Evolutionary conservation across 768 basidiomycete genomes (phyloP), one percentile per base, ranked within the genome.

Genomic region (Xerocomus brunneocitrinus): DNA sequence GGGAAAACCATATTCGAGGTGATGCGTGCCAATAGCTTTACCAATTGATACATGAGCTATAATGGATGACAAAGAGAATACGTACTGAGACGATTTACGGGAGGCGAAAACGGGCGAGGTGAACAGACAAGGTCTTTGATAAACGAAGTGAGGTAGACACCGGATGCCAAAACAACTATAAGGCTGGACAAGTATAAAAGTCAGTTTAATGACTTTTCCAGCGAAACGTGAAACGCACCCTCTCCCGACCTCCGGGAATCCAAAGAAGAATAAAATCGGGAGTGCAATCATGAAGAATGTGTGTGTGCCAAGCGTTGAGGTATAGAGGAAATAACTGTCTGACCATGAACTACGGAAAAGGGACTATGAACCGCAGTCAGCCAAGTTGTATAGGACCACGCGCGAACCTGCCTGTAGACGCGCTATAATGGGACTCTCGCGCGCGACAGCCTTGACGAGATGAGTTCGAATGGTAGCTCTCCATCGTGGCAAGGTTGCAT

Each of bases 231-330:
- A 6, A 3, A 75, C 85, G 58, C 64, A 92, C 91, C 85, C 91
- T 62, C 83, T 70, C 12, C 87, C 92, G 39, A 85, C 72, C 39
- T 84, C 79, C 3, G 73, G 74, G 58, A 83, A 79, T 0, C 95
- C 95, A 64, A 95, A 97, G 76, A 94, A 98, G 63, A 88, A 95
- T 56, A 91, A 77, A 0, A 84, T 74, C 0, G 95, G 95, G 6
- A 99, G 74, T 55, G 89, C 79, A 31, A 83, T 81, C 87, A 95
- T 91, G 78, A 98, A 98, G 73, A 94, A 98, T 0, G 89, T 92
- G 62, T 93, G 92, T 0, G 90, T 91, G 0, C 82, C 92, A 9
- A 91, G 74, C 0, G 85, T 78, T 0, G 89, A 91, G 0, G 87
- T 83, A 57, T 93, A 87, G 31, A 94, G 81, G 64, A 95, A 94